These are phyloP conservation scores for Xylogone sp. DNA, from an alignment of 2,329 filamentous ascomycete genomes.

Conservation along the genomic window DNA sequence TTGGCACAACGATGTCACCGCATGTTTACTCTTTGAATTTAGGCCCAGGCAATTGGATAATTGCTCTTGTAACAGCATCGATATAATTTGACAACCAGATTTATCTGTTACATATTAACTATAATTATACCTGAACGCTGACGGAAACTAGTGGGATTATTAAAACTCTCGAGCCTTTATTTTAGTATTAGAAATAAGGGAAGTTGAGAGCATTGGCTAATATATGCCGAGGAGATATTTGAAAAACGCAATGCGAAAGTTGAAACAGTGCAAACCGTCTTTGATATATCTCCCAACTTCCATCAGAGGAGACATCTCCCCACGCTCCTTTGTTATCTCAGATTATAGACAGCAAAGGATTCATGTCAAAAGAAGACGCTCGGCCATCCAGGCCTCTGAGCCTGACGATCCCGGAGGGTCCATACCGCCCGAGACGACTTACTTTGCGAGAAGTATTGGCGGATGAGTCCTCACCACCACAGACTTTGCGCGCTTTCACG, in stretches of 20 bases:
- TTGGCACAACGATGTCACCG: too few relatives aligned
- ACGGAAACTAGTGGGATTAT: background rate
- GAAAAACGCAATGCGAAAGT: conserved; percentile 30
- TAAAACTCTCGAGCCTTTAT: background rate
- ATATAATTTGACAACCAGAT: background rate
- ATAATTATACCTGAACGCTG: background rate
- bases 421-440: conserved; percentile 59
- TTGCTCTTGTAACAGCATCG: background rate
- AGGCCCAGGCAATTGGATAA: background rate
- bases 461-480: conserved; percentile 81
- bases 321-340: conserved; percentile 27
- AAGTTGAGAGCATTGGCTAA: background rate
- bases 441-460: conserved; percentile 83
- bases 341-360: conserved; percentile 45
- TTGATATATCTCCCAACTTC: conserved; percentile 22
- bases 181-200: background rate
- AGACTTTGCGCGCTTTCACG: conserved; percentile 90
- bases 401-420: conserved; percentile 36
- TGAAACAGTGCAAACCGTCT: conserved; percentile 27
- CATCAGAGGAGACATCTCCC: conserved; percentile 22
- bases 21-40: too few relatives aligned
- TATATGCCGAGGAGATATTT: conserved; percentile 40
- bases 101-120: background rate
- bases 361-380: conserved; percentile 43
- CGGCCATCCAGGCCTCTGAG: conserved; percentile 41